These are phyloP conservation scores for Pichia manshurica DNA, from an alignment of 805 yeast genomes.

Conservation along the genomic window DNA sequence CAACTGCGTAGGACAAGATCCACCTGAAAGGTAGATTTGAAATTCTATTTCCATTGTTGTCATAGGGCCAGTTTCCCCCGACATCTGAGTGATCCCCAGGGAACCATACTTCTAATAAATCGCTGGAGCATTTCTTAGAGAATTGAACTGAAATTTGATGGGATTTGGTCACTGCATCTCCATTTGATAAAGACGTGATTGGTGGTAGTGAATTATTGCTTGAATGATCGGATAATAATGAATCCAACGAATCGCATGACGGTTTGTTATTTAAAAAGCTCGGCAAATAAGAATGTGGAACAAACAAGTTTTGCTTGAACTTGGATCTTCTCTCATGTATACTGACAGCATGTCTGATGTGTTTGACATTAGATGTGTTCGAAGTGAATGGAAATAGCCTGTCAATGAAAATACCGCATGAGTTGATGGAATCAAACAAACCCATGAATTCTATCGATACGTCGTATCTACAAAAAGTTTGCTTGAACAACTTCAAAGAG, in stretches of 20 bases:
- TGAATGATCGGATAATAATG: neutral
- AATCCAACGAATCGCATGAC: neutral
- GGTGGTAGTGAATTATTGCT: neutral
- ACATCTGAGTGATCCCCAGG: constrained; percentile 66
- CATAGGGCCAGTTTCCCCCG: constrained; percentile 63
- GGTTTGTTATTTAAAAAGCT: constrained; percentile 10
- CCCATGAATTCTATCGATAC: constrained; percentile 56
- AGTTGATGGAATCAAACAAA: constrained; percentile 63
- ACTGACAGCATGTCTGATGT: constrained; percentile 62
- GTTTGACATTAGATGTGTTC: constrained; percentile 44
- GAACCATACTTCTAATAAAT: constrained; percentile 55
- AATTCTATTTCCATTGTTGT: constrained; percentile 37
- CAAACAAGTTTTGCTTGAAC: constrained; percentile 52
- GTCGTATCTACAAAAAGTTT: constrained; percentile 41
- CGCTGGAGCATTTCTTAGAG: constrained; percentile 20
- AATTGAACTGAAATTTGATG: constrained; percentile 19
- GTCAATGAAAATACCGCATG: constrained; percentile 57
- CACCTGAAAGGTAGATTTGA: constrained; percentile 54
- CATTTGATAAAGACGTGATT: neutral
- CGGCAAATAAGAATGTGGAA: constrained; percentile 37
- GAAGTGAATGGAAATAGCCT: constrained; percentile 54
- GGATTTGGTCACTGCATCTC: constrained; percentile 12
- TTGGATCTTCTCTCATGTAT: constrained; percentile 62
- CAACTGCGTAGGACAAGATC: constrained; percentile 52
- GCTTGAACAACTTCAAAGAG: constrained; percentile 48